Conservation (phyloP, 2,329 filamentous ascomycete species). For the Bimuria novae-zelandiae region DNA sequence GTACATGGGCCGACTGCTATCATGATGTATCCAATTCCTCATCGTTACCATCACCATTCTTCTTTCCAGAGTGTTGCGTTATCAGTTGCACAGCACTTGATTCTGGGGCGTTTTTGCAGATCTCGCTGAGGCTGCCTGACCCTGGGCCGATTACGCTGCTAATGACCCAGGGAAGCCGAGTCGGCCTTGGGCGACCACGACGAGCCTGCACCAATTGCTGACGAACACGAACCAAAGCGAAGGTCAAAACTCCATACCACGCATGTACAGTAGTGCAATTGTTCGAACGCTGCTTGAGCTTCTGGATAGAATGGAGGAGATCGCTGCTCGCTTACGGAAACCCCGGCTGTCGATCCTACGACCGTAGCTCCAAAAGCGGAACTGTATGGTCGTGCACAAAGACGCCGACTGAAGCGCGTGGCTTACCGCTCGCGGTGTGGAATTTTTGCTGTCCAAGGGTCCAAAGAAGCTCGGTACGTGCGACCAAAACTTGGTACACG, state of each 20-base stretch:
- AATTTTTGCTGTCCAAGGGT: neutral
- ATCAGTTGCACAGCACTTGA: slow-evolving; percentile 4
- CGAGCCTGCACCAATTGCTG: slow-evolving; percentile 7
- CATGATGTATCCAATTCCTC: slow-evolving; percentile 9
- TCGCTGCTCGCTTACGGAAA: slow-evolving; percentile 18
- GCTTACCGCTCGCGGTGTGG: neutral
- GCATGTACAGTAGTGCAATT: neutral
- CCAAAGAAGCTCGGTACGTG: neutral
- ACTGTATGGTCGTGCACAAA: neutral
- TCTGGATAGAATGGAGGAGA: slow-evolving; percentile 6
- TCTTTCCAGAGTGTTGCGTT: neutral
- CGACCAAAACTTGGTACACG: neutral
- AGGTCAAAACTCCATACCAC: neutral
- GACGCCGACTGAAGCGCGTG: neutral
- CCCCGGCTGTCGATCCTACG: slow-evolving; percentile 15
- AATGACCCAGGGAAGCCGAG: neutral
- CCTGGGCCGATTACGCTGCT: slow-evolving; percentile 14
- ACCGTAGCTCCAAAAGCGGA: slow-evolving; percentile 8
- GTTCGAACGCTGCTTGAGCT: slow-evolving; percentile 1
- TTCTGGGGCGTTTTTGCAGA: slow-evolving; percentile 2
- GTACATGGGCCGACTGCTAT: slow-evolving; percentile 1
- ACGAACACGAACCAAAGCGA: slow-evolving; percentile 6
- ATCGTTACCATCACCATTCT: slow-evolving; percentile 11
- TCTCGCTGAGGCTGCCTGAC: slow-evolving; percentile 18
- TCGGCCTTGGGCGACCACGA: neutral